Base-by-base conservation (phyloP, 179 eudicot species). In the Amaranthus tricolor region DNA sequence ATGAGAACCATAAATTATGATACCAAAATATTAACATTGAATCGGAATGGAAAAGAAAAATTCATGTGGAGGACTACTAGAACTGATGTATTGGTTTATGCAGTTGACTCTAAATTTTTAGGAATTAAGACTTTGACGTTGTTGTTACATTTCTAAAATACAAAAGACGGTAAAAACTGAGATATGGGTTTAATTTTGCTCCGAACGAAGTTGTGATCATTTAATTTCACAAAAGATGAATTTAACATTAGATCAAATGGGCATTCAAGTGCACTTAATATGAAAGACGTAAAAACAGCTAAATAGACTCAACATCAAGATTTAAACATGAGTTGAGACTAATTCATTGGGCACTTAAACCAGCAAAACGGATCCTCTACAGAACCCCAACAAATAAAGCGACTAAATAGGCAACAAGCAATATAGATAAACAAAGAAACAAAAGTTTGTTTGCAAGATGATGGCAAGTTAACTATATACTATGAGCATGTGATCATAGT, bases 11-110 rank as follows among this genome's bases (percentile, higher is more conserved):
- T 31, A 1, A 31, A 16, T 57, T 62, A 68, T 57, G 45, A 53
- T 72, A 40, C 74, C 67, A 80, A 76, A 71, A 68, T 59, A n/a
- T 20, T 24, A 20, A 43, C 64, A 62, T 43, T 1, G 5, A 62
- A 62, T 13, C 48, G 40, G 31, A 24, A 24, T 24, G 31, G 31
- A 24, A 24, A 24, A 24, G 2, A 24, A 24, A 2, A 24, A 24
- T 24, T 1, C 2, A 24, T 24, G 31, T 24, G 31, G 31, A 24
- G 31, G 31, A 24, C 31, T 24, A 24, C 31, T 24, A 24, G 31
- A 24, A 24, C 2, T 2, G 31, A 24, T 24, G 31, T 1, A 24
- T 24, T 24, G 31, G 31, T 24, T 24, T 24, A 24, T 2, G 2
- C 2, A 1, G 2, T 1, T 24, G 1, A 2, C 1, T 2, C 31